Evolutionary conservation across 1,284 basidiomycete species (phyloP).

Genomic region (Exsudoporus floridanus): DNA sequence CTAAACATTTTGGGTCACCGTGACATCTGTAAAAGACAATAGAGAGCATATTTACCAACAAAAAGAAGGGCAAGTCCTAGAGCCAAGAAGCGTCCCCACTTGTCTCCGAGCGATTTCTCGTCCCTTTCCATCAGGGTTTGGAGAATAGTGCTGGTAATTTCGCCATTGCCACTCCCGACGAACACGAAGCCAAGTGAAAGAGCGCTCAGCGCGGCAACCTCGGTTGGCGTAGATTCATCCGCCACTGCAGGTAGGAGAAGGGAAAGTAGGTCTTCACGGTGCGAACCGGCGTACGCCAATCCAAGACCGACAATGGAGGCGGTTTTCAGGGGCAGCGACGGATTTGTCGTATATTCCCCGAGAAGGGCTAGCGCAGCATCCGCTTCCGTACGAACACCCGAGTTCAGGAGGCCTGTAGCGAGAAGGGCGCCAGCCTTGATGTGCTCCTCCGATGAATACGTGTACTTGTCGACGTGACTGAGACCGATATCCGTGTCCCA

Average conservation of each 20-base stretch:
- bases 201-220: slow-evolving; percentile 84
- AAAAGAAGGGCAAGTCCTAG: slow-evolving; percentile 91
- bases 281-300: slow-evolving; percentile 92
- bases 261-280: slow-evolving; percentile 83
- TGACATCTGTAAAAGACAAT: background rate
- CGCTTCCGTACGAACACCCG: slow-evolving; percentile 87
- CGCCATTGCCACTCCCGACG: slow-evolving; percentile 93
- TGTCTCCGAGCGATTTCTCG: slow-evolving; percentile 78
- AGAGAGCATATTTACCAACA: slow-evolving; percentile 59
- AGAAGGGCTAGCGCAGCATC: slow-evolving; percentile 93
- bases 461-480: slow-evolving; percentile 96
- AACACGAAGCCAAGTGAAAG: slow-evolving; percentile 94
- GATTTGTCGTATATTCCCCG: slow-evolving; percentile 89
- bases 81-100: slow-evolving; percentile 92
- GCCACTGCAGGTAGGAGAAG: slow-evolving; percentile 78
- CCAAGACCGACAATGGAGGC: slow-evolving; percentile 91
- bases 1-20: slow-evolving; percentile 40
- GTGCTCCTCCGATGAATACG: slow-evolving; percentile 93
- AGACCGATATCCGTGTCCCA: slow-evolving; percentile 98
- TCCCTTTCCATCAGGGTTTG: slow-evolving; percentile 91
- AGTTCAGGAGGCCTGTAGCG: slow-evolving; percentile 92
- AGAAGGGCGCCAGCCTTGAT: slow-evolving; percentile 98
- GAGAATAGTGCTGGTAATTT: slow-evolving; percentile 86
- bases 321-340: slow-evolving; percentile 80
- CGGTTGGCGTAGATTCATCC: slow-evolving; percentile 85